Base-by-base conservation (phyloP, 345 rosid species). In the Aquilaria malaccensis region DNA sequence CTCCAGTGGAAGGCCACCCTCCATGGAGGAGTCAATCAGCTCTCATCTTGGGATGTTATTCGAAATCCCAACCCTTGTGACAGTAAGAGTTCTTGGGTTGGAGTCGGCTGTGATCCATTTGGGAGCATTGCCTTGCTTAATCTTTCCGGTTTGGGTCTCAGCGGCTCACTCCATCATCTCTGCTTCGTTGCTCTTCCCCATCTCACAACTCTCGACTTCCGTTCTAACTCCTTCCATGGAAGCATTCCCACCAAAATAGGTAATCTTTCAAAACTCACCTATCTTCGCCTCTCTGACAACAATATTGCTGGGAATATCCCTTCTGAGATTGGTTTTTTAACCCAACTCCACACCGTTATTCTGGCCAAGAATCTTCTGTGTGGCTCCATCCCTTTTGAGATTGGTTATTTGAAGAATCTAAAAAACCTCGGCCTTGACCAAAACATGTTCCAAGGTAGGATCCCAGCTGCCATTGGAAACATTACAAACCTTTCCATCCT, bases 401-500 rank as follows among this genome's bases (percentile, higher is more conserved):
- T 22, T 22, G 22, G 22, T 22, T 22, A 22, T 22, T 22, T 22
- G 22, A 22, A 22, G 22, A 22, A 22, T 22, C 22, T 22, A 22
- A 22, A 22, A 1, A 22, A 0, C 14, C 62, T 59, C 22, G 15
- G 29, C 41, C 41, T 56, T 45, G 33, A 11, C 11, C 14, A 31
- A 3, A 59, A 59, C 46, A 32, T 2, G 43, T 59, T 59, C 33
- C 51, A 59, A 10, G 61, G 51, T 45, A 22, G 9, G 1, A 14
- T 58, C 45, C 61, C 61, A 15, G 15, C 65, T 6, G 46, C 59
- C 29, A 72, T 72, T 4, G 75, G 75, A 33, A 48, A 57, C n/a
- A 45, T 72, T 9, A 1, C 43, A 37, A 37, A 37, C 43, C 43
- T 37, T 9, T 0, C 5, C 1, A 0, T 4, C 1, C 43, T 37